A percentile compares a stretch with the other conserved stretches of the same genome.
Conservation (phyloP, 2,329 filamentous ascomycete genomes). For the Orbilia oligospora region DNA sequence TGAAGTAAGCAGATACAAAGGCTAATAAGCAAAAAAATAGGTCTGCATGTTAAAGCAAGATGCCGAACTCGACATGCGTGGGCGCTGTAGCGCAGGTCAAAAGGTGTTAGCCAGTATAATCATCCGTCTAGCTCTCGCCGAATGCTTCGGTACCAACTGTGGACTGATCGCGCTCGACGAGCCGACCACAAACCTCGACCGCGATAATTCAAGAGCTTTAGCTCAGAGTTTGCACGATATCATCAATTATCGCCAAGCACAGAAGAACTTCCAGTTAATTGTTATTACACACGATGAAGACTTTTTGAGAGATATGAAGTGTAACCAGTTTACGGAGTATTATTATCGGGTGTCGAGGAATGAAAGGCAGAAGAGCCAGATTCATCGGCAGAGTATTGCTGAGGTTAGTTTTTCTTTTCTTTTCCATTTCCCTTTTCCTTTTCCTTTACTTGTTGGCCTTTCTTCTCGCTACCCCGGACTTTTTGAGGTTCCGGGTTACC, state of each 20-base stretch:
- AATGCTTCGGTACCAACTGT: slow-evolving; percentile 96
- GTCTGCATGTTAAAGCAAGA: slow-evolving; percentile 97
- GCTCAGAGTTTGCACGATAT: slow-evolving; percentile 88
- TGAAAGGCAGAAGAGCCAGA: slow-evolving; percentile 87
- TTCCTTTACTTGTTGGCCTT: neutral
- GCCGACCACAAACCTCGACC: slow-evolving; percentile 95
- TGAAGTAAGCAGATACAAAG: neutral
- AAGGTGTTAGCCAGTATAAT: slow-evolving; percentile 98
- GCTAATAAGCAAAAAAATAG: slow-evolving; percentile 29
- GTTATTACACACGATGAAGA: slow-evolving; percentile 99
- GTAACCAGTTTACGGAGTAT: slow-evolving; percentile 89
- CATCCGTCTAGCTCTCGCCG: slow-evolving; percentile 93
- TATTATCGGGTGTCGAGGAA: slow-evolving; percentile 91
- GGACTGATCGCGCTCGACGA: slow-evolving; percentile 97
- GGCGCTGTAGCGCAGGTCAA: slow-evolving; percentile 94
- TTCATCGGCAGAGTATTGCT: slow-evolving; percentile 75
- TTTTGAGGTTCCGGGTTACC: neutral
- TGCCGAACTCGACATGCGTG: slow-evolving; percentile 99
- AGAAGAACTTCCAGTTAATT: slow-evolving; percentile 97
- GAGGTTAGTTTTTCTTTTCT: slow-evolving; percentile 66
- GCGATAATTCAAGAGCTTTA: slow-evolving; percentile 92
- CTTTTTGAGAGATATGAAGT: slow-evolving; percentile 93
- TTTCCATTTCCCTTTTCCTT: slow-evolving; percentile 19
- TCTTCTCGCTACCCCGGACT: neutral
- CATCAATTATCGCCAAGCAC: slow-evolving; percentile 83